Percentiles rank a stretch among this genome's conserved stretches.
Conservation (phyloP, 225 moss, liverwort and hornwort species). For the Sphagnum contortum region DNA sequence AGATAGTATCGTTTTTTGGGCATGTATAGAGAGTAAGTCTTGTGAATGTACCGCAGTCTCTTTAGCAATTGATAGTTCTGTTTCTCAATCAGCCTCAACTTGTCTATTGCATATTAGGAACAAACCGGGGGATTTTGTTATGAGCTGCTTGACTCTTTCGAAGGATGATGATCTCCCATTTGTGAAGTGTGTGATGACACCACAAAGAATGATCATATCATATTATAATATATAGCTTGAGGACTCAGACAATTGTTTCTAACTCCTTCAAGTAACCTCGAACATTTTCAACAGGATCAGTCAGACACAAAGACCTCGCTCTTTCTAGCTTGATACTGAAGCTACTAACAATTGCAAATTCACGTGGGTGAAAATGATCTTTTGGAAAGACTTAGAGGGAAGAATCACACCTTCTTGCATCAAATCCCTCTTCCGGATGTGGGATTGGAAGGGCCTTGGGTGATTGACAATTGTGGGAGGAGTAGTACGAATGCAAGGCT, state of each 20-base stretch:
- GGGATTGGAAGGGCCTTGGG: background rate
- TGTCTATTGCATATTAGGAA: conserved; percentile 11
- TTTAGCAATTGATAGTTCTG: conserved; percentile 37
- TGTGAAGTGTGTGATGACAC: too few relatives aligned
- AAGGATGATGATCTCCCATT: too few relatives aligned
- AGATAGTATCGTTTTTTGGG: conserved; percentile 46
- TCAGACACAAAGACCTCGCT: background rate
- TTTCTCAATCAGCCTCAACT: conserved; percentile 38
- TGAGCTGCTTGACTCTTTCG: too few relatives aligned
- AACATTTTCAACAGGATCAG: background rate
- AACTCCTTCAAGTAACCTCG: background rate
- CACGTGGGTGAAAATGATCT: background rate
- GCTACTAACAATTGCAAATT: background rate
- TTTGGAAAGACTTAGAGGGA: background rate
- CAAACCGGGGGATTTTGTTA: too few relatives aligned
- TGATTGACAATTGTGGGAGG: background rate
- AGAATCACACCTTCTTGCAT: background rate
- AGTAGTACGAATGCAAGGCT: background rate
- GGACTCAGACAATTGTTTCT: background rate
- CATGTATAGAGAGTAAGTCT: conserved; percentile 35
- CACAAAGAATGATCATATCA: too few relatives aligned
- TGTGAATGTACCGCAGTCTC: conserved; percentile 49
- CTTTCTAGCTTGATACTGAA: background rate
- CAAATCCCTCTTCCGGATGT: background rate
- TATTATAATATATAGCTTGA: too few relatives aligned